These are phyloP conservation scores for Aechmea fasciata DNA, from an alignment of 176 grass and related monocot genomes.

Conservation along the genomic window DNA sequence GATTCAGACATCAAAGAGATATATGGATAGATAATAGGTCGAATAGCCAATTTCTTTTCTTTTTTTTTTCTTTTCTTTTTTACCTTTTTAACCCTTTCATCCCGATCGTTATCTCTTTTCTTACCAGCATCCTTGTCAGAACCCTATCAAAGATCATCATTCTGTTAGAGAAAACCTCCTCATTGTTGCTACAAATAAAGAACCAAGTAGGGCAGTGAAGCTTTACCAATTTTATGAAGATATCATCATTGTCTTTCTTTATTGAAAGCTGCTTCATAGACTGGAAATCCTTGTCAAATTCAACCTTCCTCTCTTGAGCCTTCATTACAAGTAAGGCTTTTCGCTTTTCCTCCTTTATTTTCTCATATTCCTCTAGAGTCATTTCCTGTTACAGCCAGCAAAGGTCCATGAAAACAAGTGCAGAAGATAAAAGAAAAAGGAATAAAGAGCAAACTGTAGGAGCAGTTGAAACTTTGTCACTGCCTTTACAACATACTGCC, in stretches of 20 bases:
- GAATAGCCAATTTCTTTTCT: not conserved
- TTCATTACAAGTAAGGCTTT: constrained; percentile 12
- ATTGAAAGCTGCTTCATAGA: constrained; percentile 25
- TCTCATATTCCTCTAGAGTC: constrained; percentile 19
- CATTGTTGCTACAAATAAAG: not conserved
- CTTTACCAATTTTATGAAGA: constrained; percentile 70
- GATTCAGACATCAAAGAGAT: no score
- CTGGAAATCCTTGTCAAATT: constrained; percentile 14
- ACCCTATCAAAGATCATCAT: constrained; percentile 31
- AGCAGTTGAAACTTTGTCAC: no score
- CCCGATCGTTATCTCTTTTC: constrained; percentile 45
- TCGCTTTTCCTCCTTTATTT: constrained; percentile 17
- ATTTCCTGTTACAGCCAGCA: constrained; percentile 14
- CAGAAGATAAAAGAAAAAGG: not conserved
- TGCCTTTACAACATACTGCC: no score
- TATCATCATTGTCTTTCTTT: constrained; percentile 44
- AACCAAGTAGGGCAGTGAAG: not conserved
- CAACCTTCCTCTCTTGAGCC: constrained; percentile 13
- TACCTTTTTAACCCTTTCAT: constrained; percentile 59
- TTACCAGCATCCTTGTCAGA: constrained; percentile 63
- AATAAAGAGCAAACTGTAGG: not conserved
- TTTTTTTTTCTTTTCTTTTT: no score
- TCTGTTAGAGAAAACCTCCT: not conserved
- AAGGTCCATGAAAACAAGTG: not conserved
- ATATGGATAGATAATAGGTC: not conserved